Base-by-base conservation (phyloP, 305 asterid species). In the Fraxinus greggii region DNA sequence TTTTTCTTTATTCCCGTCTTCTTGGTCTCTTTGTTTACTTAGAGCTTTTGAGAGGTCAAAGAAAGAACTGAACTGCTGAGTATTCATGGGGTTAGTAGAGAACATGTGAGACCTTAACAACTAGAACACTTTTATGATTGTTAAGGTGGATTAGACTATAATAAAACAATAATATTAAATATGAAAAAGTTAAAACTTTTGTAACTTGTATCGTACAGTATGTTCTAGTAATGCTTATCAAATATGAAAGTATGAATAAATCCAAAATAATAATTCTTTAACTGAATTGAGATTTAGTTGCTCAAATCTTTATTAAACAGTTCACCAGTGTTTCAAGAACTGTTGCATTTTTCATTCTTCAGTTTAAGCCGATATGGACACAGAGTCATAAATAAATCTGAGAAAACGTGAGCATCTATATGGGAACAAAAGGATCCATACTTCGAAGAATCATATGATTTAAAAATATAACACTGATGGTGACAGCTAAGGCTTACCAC, bases 401-500 rank as follows among this genome's bases (percentile, higher is more conserved):
- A 63, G 24, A 63, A 63, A 61, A 10, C 33, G 2, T 24, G 33
- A 26, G n/a, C 32, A 24, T 63, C 6, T 63, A 63, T 63, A 10
- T 10, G 7, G 35, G 33, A 65, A 10, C 42, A 15, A 29, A 8
- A 15, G 24, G 35, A 70, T 31, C 42, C 31, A 70, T 32, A 70
- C 40, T 29, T 13, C 4, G 10, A 67, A 67, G 38, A 67, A 28
- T 31, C 75, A 31, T 70, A 70, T 70, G 75, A 79, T n/a, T 38
- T 24, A 75, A 78, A 72, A 75, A 72, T 42, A 80, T 7, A 45
- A 7, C 38, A 23, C 76, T 23, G 3, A 81, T 51, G 48, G 51
- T 26, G 17, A 38, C 15, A 29, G 61, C 48, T 78, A 83, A 83
- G 32, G 78, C 91, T 84, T 88, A 96, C 99, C 94, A 93, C 95